Conservation (phyloP, 2,329 filamentous ascomycete genomes). For the Cephalotrichum gorgonifer region DNA sequence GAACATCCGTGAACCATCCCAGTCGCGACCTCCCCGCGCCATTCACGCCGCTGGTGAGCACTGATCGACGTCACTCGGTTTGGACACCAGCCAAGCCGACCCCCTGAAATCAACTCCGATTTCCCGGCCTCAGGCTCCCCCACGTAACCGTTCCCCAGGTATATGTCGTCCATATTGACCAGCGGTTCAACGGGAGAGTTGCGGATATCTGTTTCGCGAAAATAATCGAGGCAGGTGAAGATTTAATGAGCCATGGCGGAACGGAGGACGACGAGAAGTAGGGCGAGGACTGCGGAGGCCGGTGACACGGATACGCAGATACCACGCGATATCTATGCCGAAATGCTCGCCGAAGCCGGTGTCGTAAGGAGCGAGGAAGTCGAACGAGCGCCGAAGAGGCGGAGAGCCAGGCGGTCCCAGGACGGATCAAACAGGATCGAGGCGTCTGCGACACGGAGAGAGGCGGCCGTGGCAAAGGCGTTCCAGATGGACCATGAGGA, state of each 20-base stretch:
- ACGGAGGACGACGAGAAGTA: neutral
- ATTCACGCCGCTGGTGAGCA: neutral
- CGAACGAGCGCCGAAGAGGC: constrained; percentile 30
- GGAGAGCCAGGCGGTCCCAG: constrained; percentile 13
- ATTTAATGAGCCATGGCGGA: neutral
- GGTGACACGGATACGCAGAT: neutral
- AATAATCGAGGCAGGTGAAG: neutral
- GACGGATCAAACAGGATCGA: neutral
- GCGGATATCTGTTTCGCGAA: too few relatives aligned
- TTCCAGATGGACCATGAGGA: constrained; percentile 15
- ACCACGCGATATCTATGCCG: constrained; percentile 29
- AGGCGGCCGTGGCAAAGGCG: neutral
- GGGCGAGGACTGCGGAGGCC: neutral
- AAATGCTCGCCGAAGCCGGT: constrained; percentile 41
- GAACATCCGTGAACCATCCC: neutral
- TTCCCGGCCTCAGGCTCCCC: too few relatives aligned
- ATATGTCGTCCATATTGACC: too few relatives aligned
- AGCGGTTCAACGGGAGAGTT: too few relatives aligned
- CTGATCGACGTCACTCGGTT: neutral
- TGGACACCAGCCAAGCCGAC: too few relatives aligned
- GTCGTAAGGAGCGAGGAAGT: constrained; percentile 18
- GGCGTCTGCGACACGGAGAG: neutral
- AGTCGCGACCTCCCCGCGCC: neutral
- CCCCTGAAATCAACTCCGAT: too few relatives aligned
- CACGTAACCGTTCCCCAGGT: too few relatives aligned